Conservation (phyloP, 768 basidiomycete genomes). For the Pluteus cervinus region DNA sequence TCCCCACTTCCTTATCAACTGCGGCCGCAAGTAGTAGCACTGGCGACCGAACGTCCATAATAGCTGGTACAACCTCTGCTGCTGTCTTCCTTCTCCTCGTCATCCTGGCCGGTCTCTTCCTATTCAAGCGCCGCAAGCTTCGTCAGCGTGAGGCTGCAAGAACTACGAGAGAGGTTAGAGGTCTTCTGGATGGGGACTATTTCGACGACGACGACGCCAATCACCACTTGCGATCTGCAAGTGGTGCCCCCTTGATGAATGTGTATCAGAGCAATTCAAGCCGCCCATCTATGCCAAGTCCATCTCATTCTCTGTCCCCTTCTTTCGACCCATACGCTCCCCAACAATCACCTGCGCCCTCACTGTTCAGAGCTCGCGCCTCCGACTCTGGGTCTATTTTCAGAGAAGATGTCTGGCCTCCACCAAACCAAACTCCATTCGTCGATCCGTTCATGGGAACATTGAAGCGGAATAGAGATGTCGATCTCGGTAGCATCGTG, state of each 20-base stretch:
- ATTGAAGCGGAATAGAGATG: conserved; percentile 21
- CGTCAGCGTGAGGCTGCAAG: conserved; percentile 22
- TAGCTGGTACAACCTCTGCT: conserved; percentile 35
- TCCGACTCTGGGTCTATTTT: conserved; percentile 43
- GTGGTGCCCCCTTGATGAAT: conserved; percentile 6
- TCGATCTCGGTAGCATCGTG: conserved; percentile 34
- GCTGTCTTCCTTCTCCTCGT: conserved; percentile 29
- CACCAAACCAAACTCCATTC: conserved; percentile 25
- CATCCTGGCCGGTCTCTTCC: conserved; percentile 29
- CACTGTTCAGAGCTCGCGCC: conserved; percentile 30
- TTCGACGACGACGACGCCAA: conserved; percentile 28
- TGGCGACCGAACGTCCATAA: conserved; percentile 29
- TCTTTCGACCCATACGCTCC: conserved; percentile 5
- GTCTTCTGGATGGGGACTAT: conserved; percentile 28
- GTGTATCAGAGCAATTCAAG: conserved; percentile 12
- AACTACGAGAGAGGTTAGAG: conserved; percentile 16
- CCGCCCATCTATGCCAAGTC: conserved; percentile 6
- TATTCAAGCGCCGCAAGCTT: conserved; percentile 28
- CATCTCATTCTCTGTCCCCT: conserved; percentile 8
- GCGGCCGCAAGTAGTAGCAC: conserved; percentile 9
- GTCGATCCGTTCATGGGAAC: conserved; percentile 30
- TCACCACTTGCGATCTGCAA: conserved; percentile 6
- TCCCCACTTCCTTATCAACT: conserved; percentile 25
- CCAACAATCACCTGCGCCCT: conserved; percentile 23
- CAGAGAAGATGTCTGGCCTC: conserved; percentile 41